Base-by-base conservation (phyloP, 257 asterid genomes). In the Solanum virginianum region DNA sequence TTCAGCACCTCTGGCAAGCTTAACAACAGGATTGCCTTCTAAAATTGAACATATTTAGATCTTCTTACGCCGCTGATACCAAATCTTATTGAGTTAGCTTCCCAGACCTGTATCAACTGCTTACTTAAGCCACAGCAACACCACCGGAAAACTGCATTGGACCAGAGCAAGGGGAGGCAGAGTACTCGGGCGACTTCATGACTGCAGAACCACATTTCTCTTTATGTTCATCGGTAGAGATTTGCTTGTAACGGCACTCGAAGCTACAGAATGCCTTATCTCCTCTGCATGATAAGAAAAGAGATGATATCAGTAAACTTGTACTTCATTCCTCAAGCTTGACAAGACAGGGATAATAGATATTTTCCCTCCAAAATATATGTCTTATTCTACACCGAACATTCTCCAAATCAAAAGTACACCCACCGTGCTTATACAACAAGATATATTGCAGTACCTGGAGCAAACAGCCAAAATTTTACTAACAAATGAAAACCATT, bases 261-360 rank as follows among this genome's bases (percentile, higher is more conserved):
- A 85, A 85, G 36, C 95, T 90, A 77, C 95, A 92, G 84, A 92
- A 92, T 32, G 95, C 92, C 83, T 89, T 90, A 55, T 92, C 95
- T 84, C 95, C 94, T 86, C 95, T 91, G 92, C 88, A 88, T 15
- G 22, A 68, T 29, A 47, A 13, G 15, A 51, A 26, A 77, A 51
- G 7, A 49, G 63, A 47, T 24, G 45, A 74, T 16, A 53, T 51
- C 41, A 51, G 17, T 12, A 77, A 77, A 16, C 45, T 9, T 71
- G 80, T 41, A 71, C 55, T 18, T 49, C 49, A 75, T 22, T 75
- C n/a, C 81, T 53, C 81, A 74, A 74, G 81, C 41, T n/a, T 45
- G 43, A 74, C n/a, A 74, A 72, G 54, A 47, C 57, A 47, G 41
- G 57, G n/a, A 69, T 32, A 16, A 36, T 36, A 36, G 10, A 1